These are phyloP conservation scores for Mariannaea elegans DNA, from an alignment of 2,329 filamentous ascomycete genomes.

Conservation along the genomic window DNA sequence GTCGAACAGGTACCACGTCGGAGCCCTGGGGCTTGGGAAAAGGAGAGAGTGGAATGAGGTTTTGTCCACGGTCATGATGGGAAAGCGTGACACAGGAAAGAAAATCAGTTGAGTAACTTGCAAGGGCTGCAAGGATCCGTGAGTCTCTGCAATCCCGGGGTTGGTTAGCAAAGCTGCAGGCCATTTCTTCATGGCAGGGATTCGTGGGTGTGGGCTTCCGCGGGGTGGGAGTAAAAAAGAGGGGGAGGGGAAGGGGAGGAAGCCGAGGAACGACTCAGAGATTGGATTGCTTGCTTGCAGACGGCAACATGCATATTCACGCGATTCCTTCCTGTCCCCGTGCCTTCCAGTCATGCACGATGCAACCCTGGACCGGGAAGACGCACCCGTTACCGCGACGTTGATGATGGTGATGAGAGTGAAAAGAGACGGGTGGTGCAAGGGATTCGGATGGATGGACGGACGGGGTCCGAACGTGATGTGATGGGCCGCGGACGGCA, in stretches of 20 bases:
- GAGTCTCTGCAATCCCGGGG: neutral
- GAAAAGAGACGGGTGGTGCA: conserved; percentile 12
- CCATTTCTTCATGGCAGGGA: neutral
- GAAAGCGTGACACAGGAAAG: neutral
- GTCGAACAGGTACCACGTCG: neutral
- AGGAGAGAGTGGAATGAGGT: neutral
- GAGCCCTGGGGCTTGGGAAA: neutral
- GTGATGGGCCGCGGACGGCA: neutral
- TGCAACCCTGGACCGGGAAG: conserved; percentile 30
- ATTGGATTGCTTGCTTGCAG: conserved; percentile 34
- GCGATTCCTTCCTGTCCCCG: conserved; percentile 30
- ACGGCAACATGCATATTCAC: conserved; percentile 37
- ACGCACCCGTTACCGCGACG: conserved; percentile 11
- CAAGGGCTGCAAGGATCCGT: conserved; percentile 4
- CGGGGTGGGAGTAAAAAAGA: neutral
- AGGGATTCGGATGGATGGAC: neutral
- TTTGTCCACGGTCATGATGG: neutral
- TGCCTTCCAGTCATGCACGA: conserved; percentile 27
- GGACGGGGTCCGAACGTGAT: too few species aligned
- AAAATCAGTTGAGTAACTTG: conserved; percentile 4
- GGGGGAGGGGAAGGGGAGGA: neutral
- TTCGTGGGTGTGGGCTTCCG: neutral
- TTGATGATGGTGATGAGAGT: conserved; percentile 29
- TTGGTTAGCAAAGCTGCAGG: neutral
- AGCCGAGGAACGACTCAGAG: conserved; percentile 19